These are phyloP conservation scores for Aspergillus ostianus DNA, from an alignment of 495 filamentous ascomycete species.

Conservation along the genomic window DNA sequence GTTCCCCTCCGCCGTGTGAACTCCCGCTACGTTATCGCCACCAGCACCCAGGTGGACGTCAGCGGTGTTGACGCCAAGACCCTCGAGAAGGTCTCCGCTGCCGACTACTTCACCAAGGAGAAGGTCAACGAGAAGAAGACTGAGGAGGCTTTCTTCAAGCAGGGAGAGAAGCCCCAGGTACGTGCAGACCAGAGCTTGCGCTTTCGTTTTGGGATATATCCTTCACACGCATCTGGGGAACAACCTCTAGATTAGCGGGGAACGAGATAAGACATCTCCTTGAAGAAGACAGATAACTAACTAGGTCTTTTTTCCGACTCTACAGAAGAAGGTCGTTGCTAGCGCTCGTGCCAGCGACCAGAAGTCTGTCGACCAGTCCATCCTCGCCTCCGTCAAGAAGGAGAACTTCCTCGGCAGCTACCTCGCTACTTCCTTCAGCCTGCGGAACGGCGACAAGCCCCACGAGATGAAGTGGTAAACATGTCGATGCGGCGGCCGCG, in stretches of 20 bases:
- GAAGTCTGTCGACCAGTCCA: slow-evolving; percentile 93
- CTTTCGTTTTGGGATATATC: not conserved
- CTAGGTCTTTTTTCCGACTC: slow-evolving; percentile 8
- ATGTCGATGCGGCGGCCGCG: slow-evolving; percentile 42
- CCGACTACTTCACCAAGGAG: slow-evolving; percentile 94
- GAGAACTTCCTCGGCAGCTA: slow-evolving; percentile 84
- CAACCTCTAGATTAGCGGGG: not conserved
- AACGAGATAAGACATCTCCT: not conserved
- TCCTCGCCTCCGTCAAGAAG: slow-evolving; percentile 93
- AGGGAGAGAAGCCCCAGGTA: slow-evolving; percentile 96
- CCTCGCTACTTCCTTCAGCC: slow-evolving; percentile 88
- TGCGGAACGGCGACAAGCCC: slow-evolving; percentile 96
- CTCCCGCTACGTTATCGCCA: slow-evolving; percentile 97
- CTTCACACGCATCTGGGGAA: not conserved
- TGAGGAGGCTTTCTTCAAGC: slow-evolving; percentile 96
- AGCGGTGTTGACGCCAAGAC: slow-evolving; percentile 76
- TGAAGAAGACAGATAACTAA: slow-evolving; percentile 15
- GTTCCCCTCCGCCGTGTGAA: slow-evolving; percentile 98
- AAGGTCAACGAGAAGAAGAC: slow-evolving; percentile 89
- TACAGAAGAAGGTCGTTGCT: slow-evolving; percentile 92
- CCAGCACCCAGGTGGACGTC: slow-evolving; percentile 84
- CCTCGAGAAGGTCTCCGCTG: slow-evolving; percentile 76
- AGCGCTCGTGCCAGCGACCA: slow-evolving; percentile 91
- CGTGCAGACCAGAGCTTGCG: slow-evolving; percentile 28
- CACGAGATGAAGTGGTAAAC: slow-evolving; percentile 94